phyloP scores from a whole-genome alignment of 73 alveolate species.

The Uronychia binucleata region DNA sequence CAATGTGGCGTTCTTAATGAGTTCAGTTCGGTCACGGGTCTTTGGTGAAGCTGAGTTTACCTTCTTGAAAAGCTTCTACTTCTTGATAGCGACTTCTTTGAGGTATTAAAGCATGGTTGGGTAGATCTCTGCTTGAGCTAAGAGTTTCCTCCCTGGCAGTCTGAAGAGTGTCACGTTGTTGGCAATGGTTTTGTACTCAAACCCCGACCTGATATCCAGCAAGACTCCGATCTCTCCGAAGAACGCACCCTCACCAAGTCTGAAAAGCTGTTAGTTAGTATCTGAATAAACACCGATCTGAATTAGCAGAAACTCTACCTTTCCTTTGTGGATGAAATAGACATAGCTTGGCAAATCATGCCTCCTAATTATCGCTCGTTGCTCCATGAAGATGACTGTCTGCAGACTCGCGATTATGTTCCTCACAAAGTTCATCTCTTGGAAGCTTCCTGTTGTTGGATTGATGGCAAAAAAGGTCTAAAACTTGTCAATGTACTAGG shows the following conservation, averaged over 20 bases:
- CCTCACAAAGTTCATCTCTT: background rate
- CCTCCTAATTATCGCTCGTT: background rate
- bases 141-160: background rate
- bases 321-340: background rate
- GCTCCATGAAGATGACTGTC: background rate
- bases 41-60: background rate
- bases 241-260: background rate
- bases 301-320: background rate
- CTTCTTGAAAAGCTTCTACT: background rate
- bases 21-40: background rate
- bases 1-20: background rate
- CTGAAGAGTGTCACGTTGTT: background rate
- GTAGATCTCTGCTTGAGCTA: background rate
- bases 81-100: background rate
- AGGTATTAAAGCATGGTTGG: background rate
- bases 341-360: background rate
- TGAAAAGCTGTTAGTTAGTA: background rate
- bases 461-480: background rate
- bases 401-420: background rate
- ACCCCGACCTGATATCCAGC: background rate
- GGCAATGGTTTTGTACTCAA: background rate
- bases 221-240: background rate
- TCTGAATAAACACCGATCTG: background rate
- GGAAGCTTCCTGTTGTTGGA: background rate
- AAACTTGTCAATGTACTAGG: background rate